These are phyloP conservation scores for Steccherinum ochraceum DNA, from an alignment of 768 basidiomycete genomes.

Conservation along the genomic window DNA sequence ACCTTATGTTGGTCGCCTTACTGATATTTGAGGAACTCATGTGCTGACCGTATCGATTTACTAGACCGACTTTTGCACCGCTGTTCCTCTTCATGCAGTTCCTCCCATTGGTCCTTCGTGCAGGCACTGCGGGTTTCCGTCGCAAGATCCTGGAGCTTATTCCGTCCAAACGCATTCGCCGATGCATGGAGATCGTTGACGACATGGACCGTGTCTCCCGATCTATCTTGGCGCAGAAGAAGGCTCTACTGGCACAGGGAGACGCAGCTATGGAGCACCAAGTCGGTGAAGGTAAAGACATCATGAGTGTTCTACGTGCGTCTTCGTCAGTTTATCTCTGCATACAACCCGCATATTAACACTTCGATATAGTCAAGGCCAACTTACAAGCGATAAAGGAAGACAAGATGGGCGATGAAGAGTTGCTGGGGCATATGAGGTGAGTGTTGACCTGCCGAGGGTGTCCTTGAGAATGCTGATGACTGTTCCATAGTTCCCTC, in stretches of 20 bases:
- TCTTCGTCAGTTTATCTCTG: not conserved
- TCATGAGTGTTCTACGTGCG: conserved; percentile 35
- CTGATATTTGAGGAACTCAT: too few species aligned
- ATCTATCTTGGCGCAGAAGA: conserved; percentile 33
- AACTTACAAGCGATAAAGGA: conserved; percentile 27
- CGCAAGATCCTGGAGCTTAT: conserved; percentile 24
- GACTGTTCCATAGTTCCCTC: conserved; percentile 11
- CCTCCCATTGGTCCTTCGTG: conserved; percentile 8
- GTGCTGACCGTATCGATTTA: too few species aligned
- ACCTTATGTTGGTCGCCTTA: conserved; percentile 8
- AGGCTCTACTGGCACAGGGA: conserved; percentile 25
- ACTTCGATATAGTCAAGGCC: conserved; percentile 31
- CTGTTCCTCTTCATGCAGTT: conserved; percentile 3
- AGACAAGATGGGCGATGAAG: conserved; percentile 22
- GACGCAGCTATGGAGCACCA: conserved; percentile 27
- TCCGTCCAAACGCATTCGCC: conserved; percentile 26
- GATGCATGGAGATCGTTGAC: conserved; percentile 28
- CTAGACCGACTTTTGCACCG: conserved; percentile 7
- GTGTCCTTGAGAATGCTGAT: too few species aligned
- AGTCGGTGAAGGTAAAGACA: conserved; percentile 35
- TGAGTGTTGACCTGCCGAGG: too few species aligned
- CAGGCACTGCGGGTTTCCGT: conserved; percentile 20
- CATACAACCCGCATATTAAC: too few species aligned
- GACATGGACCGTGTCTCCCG: conserved; percentile 29
- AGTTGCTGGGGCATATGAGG: conserved; percentile 35